A percentile compares a stretch with the other conserved stretches of the same genome.
phyloP scores from a whole-genome alignment of 2,329 filamentous ascomycete species.

The Aspergillus melleus region DNA sequence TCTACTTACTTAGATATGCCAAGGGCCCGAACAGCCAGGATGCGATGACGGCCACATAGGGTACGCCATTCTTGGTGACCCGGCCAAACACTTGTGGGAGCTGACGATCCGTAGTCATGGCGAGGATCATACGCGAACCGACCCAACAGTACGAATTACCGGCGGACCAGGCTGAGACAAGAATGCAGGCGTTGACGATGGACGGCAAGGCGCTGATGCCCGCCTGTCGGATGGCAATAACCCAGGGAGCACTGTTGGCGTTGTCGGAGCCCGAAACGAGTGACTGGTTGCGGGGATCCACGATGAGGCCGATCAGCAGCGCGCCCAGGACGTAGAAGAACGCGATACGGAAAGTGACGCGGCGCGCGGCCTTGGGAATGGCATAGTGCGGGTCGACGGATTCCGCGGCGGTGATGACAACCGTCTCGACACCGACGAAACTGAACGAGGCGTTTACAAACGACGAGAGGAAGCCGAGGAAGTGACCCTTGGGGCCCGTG shows the following conservation, averaged over 20 bases:
- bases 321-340: slow-evolving; percentile 40
- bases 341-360: slow-evolving; percentile 42
- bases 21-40: slow-evolving; percentile 49
- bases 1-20: slow-evolving; percentile 41
- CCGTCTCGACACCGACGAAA: slow-evolving; percentile 43
- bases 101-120: slow-evolving; percentile 60
- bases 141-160: slow-evolving; percentile 48
- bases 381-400: slow-evolving; percentile 39
- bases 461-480: slow-evolving; percentile 39
- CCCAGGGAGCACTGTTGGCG: slow-evolving; percentile 36
- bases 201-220: slow-evolving; percentile 36
- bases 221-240: slow-evolving; percentile 35
- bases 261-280: slow-evolving; percentile 29
- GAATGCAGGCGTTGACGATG: slow-evolving; percentile 37
- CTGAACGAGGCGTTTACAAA: slow-evolving; percentile 44
- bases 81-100: slow-evolving; percentile 59
- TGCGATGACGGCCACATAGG: slow-evolving; percentile 59
- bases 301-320: slow-evolving; percentile 31
- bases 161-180: slow-evolving; percentile 42
- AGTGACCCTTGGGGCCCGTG: slow-evolving; percentile 33
- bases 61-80: slow-evolving; percentile 54
- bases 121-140: slow-evolving; percentile 61
- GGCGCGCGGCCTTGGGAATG: slow-evolving; percentile 43
- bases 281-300: slow-evolving; percentile 21
- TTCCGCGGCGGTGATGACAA: slow-evolving; percentile 44